Evolutionary conservation across 192 early-diverging fungal species (phyloP).

Genomic region (Rhizophagus clarus): DNA sequence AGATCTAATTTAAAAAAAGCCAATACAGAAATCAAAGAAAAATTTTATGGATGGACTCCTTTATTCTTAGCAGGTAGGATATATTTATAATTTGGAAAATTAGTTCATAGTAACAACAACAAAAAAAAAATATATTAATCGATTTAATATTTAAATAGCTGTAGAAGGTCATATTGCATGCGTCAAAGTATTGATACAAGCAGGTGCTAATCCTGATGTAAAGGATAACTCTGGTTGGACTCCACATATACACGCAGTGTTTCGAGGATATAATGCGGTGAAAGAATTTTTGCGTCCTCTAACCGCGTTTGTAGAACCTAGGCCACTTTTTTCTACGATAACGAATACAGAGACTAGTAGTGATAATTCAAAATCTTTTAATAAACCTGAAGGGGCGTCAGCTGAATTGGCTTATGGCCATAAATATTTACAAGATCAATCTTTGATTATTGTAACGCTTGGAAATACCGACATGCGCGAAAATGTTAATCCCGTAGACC

Average conservation of each 20-base stretch:
- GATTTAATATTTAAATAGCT: conserved; percentile 40
- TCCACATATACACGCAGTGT: conserved; percentile 66
- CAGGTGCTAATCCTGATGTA: conserved; percentile 50
- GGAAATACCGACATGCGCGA: conserved; percentile 63
- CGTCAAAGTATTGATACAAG: conserved; percentile 52
- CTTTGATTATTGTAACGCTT: conserved; percentile 64
- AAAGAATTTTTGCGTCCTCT: conserved; percentile 51
- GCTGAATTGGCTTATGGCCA: conserved; percentile 62
- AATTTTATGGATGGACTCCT: conserved; percentile 62
- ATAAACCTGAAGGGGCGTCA: conserved; percentile 25
- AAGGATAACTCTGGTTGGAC: conserved; percentile 57
- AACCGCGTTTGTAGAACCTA: conserved; percentile 34
- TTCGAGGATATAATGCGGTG: conserved; percentile 55
- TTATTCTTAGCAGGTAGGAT: conserved; percentile 59
- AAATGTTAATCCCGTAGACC: conserved; percentile 45
- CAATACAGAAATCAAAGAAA: conserved; percentile 53
- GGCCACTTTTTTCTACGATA: conserved; percentile 29
- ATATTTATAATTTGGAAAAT: neutral
- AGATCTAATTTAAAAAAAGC: conserved; percentile 25
- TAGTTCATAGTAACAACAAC: too few species aligned
- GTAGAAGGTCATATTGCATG: conserved; percentile 62
- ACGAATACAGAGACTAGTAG: neutral
- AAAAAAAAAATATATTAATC: neutral
- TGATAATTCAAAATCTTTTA: conserved; percentile 26
- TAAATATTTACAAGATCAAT: conserved; percentile 60